phyloP scores from a whole-genome alignment of 2,329 filamentous ascomycete species.

The Penicillium digitatum region DNA sequence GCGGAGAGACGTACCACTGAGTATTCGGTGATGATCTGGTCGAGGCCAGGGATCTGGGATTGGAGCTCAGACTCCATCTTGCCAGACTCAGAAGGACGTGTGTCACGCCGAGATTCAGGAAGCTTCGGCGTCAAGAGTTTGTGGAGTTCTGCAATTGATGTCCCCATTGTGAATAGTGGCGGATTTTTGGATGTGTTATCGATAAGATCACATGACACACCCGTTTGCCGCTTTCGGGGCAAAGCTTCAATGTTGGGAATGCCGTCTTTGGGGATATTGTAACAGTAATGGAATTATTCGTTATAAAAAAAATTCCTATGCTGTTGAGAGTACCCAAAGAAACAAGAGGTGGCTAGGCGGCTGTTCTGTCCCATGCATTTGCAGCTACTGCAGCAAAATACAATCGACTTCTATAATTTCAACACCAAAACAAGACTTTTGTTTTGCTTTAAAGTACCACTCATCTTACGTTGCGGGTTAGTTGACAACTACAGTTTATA shows the following conservation, averaged over 20 bases:
- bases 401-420: background rate
- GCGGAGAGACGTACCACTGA: conserved; percentile 56
- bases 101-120: background rate
- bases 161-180: conserved; percentile 18
- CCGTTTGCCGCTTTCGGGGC: background rate
- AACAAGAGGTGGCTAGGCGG: background rate
- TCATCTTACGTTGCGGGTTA: too few relatives aligned
- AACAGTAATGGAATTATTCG: background rate
- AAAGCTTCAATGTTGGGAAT: background rate
- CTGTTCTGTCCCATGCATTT: background rate
- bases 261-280: background rate
- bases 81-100: background rate
- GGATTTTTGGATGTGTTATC: conserved; percentile 23
- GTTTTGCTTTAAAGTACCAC: background rate
- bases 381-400: background rate
- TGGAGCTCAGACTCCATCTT: conserved; percentile 84
- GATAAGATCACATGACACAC: conserved; percentile 22
- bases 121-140: background rate
- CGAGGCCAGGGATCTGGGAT: conserved; percentile 77
- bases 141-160: conserved; percentile 5
- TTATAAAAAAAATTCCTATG: too few relatives aligned
- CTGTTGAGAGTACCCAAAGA: rapidly evolving
- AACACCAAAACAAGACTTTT: background rate
- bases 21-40: conserved; percentile 85
- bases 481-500: background rate